phyloP scores from a whole-genome alignment of 2,329 filamentous ascomycete genomes.

The Pseudocercospora vitis region DNA sequence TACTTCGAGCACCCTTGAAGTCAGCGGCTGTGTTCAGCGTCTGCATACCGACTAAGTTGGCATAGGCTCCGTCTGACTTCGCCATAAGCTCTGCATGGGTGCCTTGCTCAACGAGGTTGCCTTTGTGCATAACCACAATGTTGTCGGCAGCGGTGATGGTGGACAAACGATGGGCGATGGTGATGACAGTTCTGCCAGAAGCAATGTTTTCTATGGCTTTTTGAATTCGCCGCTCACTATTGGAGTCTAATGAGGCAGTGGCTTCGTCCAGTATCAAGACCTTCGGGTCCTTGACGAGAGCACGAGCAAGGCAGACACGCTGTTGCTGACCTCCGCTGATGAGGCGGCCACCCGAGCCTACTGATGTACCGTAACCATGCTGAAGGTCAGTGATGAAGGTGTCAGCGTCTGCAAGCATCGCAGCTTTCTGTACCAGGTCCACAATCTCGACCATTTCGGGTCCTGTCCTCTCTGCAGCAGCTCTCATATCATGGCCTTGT shows the following conservation, averaged over 20 bases:
- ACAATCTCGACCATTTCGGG: constrained; percentile 53
- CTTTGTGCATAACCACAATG: constrained; percentile 51
- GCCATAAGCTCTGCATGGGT: constrained; percentile 50
- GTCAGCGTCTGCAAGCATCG: constrained; percentile 56
- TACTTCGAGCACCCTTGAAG: neutral
- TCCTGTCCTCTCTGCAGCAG: constrained; percentile 39
- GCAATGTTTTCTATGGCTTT: constrained; percentile 38
- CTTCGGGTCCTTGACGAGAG: constrained; percentile 41
- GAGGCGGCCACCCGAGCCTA: constrained; percentile 41
- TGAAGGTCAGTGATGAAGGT: constrained; percentile 56
- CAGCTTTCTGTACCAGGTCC: constrained; percentile 50
- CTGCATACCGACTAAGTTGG: constrained; percentile 51
- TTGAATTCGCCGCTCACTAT: constrained; percentile 42
- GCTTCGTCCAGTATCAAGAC: constrained; percentile 59
- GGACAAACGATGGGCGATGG: constrained; percentile 46
- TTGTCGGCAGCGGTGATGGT: constrained; percentile 45
- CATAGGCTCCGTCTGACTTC: constrained; percentile 40
- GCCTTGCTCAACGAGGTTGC: constrained; percentile 50
- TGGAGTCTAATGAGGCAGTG: constrained; percentile 45
- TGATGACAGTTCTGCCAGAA: constrained; percentile 43
- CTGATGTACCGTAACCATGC: constrained; percentile 48
- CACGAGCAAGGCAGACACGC: constrained; percentile 46
- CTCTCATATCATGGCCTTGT: constrained; percentile 50
- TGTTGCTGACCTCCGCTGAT: constrained; percentile 46
- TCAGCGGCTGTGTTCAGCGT: constrained; percentile 27